Evolutionary conservation across 495 filamentous ascomycete species (phyloP), one percentile per base, ranked within the genome.

Genomic region (Tuber borchii): DNA sequence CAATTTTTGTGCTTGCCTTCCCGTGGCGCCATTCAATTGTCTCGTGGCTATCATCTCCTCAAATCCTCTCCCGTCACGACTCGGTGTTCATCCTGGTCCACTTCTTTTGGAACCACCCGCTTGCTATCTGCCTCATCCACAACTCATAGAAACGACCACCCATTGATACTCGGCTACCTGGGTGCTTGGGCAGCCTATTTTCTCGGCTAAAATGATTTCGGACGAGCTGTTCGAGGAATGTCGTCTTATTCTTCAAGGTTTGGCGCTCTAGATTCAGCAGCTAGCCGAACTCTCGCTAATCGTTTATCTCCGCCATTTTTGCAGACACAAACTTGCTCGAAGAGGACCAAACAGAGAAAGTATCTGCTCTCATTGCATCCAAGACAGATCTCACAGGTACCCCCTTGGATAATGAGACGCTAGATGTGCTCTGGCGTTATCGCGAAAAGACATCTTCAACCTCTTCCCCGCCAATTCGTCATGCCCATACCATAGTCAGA

Each of bases 211-310:
- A 80, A 98, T 98, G 96, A 90, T 97, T 44, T 91, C 94, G 74
- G 95, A 99, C 85, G 91, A 93, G 76, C 89, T 95, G 26, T 95
- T 95, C 85, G 95, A 97, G 82, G 87, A 93, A 76, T 97, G 93
- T 83, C 90, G 97, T 77, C 92, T 93, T 44, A 87, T 97, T 83
- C 90, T 99, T 69, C 90, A 95, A 85, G 81, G 82, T 83, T 78
- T 76, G 81, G 71, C 73, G 73, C 78, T 72, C 76, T 78, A 73
- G 71, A 77, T 81, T 80, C 73, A 74, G 69, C 48, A 73, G 72
- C 70, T 71, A 72, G 73, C 73, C 77, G 74, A 80, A 72, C 70
- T 77, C 71, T 82, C 80, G 81, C 81, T 82, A 82, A 82, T 78
- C 81, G 80, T 56, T 65, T 73, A 72, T 65, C 45, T 56, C 73